Evolutionary conservation across 2,329 filamentous ascomycete genomes (phyloP), one percentile per base, ranked within the genome.

Genomic region (Fusarium verrucosum): DNA sequence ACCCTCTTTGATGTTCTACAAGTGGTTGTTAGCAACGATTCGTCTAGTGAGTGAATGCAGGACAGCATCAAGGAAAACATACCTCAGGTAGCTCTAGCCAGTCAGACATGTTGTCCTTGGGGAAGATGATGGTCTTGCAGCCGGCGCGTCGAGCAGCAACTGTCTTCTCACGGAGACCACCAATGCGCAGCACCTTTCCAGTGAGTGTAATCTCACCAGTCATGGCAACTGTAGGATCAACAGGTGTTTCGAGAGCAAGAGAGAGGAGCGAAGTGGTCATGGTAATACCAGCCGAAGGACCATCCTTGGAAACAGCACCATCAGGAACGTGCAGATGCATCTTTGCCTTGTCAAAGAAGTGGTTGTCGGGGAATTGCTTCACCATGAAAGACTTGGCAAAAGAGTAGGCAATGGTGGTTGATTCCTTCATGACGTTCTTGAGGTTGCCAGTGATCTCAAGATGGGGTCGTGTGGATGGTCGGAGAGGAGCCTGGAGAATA

Each of bases 371-470:
- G 80, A 94, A 99, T 36, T 91, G 81, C 73, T 88, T 89, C 9
- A 90, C 93, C 84, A 98, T 89, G 58, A 94, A 83, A 1, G 92
- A 89, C 81, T 98, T 98, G 72, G 92, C 89, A 73, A 97, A 99
- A 0, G 92, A 96, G 81, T 99, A 98, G 42, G 95, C 96, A 66
- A 99, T 97, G 4, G 88, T 84, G 0, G 93, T 95, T 3, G 94
- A 97, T 79, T 99, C 95, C 80, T 97, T 98, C 96, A 99, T 99
- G 35, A 99, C 95, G 16, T 87, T 87, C 81, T 97, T 95, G 44
- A 99, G 84, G 74, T 98, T 98, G 58, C 95, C 95, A 0, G 95
- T 99, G 59, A 94, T 93, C 73, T 97, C 92, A 38, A 99, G 83
- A 17, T 90, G 87, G 8, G 94, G 90, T 17, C 90, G 85, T 23